A percentile compares a stretch with the other conserved stretches of the same genome.
These are phyloP conservation scores for Fusarium sp. DNA, from an alignment of 2,329 filamentous ascomycete genomes.

Conservation along the genomic window DNA sequence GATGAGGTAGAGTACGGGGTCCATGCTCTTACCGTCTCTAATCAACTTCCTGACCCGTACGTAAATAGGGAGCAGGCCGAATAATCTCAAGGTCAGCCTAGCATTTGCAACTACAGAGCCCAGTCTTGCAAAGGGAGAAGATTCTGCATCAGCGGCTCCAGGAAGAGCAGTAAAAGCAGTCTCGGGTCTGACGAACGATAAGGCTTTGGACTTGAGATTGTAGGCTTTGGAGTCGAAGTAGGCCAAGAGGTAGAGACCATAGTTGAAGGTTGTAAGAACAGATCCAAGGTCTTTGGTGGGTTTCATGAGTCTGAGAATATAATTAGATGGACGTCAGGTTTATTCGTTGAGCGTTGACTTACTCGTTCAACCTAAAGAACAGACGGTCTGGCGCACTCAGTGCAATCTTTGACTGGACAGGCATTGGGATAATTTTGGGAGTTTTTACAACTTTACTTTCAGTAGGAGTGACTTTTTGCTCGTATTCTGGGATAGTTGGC, in stretches of 20 bases:
- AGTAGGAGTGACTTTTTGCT: background rate
- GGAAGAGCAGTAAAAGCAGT: fast-evolving
- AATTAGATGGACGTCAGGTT: background rate
- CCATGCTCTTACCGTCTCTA: background rate
- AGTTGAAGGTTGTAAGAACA: background rate
- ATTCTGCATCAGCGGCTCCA: background rate
- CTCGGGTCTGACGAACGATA: background rate
- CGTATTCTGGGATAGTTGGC: background rate
- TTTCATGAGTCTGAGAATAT: background rate
- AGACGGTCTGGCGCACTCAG: background rate
- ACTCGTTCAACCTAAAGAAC: background rate
- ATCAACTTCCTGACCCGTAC: background rate
- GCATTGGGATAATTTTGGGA: background rate
- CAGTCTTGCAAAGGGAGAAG: background rate
- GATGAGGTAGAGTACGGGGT: background rate
- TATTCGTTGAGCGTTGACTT: background rate
- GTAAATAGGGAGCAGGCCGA: background rate
- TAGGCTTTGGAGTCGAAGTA: background rate
- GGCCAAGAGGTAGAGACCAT: background rate
- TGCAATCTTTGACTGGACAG: background rate
- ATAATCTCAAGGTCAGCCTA: background rate
- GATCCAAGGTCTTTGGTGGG: background rate
- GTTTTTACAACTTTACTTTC: background rate
- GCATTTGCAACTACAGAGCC: background rate
- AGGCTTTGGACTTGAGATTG: background rate